A percentile compares a stretch with the other conserved stretches of the same genome.
Evolutionary conservation across 1,284 basidiomycete genomes (phyloP).

Genomic region (Wolfiporia cocos): DNA sequence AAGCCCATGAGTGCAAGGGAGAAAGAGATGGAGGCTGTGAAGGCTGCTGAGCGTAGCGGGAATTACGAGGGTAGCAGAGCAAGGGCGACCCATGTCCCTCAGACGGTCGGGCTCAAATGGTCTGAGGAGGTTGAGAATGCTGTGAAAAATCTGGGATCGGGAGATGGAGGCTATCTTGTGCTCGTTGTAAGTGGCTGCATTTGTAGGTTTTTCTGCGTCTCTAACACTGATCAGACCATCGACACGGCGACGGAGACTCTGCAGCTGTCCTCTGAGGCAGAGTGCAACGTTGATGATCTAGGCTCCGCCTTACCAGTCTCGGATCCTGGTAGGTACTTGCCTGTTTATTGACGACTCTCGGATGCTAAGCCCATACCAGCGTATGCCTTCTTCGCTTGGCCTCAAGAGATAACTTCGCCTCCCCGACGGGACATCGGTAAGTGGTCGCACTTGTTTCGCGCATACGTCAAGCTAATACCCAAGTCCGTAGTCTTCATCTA

Average conservation of each 20-base stretch:
- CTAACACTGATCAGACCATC: constrained; percentile 43
- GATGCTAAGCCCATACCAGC: constrained; percentile 26
- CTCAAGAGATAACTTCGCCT: constrained; percentile 35
- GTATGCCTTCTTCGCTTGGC: constrained; percentile 75
- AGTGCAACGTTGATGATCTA: constrained; percentile 38
- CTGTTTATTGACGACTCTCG: constrained; percentile 2
- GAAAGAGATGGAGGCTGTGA: constrained; percentile 72
- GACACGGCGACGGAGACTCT: constrained; percentile 55
- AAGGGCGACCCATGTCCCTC: constrained; percentile 49
- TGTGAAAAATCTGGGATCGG: constrained; percentile 46
- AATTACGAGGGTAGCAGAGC: constrained; percentile 52
- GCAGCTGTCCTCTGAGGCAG: constrained; percentile 32
- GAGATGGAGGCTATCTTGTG: constrained; percentile 48
- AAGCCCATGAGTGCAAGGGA: constrained; percentile 79
- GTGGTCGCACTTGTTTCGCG: constrained; percentile 13
- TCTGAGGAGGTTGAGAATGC: constrained; percentile 56
- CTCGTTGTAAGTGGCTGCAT: constrained; percentile 49
- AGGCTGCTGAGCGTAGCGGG: constrained; percentile 57
- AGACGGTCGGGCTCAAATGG: constrained; percentile 61
- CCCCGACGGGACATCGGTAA: constrained; percentile 51
- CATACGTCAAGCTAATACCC: constrained; percentile 2
- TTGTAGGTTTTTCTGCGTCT: not conserved
- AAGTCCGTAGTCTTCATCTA: constrained; percentile 71
- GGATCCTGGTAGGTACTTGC: constrained; percentile 39
- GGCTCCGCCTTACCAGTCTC: constrained; percentile 42